Percentiles rank a stretch among this genome's conserved stretches.
Conservation (phyloP, 768 basidiomycete genomes). For the Phaffia tasmanica region DNA sequence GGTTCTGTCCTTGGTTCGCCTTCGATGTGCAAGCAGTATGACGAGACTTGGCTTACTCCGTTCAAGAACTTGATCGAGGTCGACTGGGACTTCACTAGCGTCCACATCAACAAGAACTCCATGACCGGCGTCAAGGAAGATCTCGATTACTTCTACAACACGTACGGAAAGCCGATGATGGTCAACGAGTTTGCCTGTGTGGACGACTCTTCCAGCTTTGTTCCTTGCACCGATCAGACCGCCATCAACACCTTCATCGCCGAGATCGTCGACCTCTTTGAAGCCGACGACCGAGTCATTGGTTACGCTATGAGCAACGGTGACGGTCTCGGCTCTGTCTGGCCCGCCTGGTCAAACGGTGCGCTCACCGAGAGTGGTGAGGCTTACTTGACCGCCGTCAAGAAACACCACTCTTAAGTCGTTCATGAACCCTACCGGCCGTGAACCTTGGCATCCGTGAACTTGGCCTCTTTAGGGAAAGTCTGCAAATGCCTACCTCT, state of each 20-base stretch:
- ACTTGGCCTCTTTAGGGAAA: too few relatives aligned
- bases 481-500: too few relatives aligned
- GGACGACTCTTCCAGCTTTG: constrained; percentile 33
- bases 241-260: constrained; percentile 37
- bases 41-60: constrained; percentile 35
- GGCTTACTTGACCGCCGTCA: constrained; percentile 22
- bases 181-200: constrained; percentile 27
- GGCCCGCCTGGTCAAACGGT: constrained; percentile 29
- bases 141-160: constrained; percentile 29
- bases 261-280: constrained; percentile 36
- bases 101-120: constrained; percentile 27
- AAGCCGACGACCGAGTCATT: constrained; percentile 33
- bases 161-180: constrained; percentile 23
- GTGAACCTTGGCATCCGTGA: too few relatives aligned
- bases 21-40: constrained; percentile 39
- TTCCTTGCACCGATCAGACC: constrained; percentile 36
- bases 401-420: constrained; percentile 16
- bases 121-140: constrained; percentile 34
- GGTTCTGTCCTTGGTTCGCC: constrained; percentile 35
- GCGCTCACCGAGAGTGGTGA: constrained; percentile 11
- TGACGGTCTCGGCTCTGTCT: constrained; percentile 35
- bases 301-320: constrained; percentile 38
- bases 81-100: constrained; percentile 30
- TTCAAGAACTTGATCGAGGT: constrained; percentile 30
- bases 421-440: too few relatives aligned